Conservation (phyloP, 345 rosid genomes). For the Populus alba region DNA sequence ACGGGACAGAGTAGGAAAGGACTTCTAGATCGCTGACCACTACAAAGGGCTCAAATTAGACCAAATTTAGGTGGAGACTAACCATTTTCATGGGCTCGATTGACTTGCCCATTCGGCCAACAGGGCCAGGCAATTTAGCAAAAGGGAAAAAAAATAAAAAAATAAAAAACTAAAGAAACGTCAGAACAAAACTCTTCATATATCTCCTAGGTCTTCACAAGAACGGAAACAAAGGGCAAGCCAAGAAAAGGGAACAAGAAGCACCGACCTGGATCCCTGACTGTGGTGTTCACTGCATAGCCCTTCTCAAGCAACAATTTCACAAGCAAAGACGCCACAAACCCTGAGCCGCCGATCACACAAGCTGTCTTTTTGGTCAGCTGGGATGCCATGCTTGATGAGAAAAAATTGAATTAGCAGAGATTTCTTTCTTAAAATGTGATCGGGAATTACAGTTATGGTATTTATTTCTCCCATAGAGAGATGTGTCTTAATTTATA, state of each 20-base stretch:
- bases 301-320: constrained; percentile 71
- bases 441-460: not conserved
- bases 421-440: not conserved
- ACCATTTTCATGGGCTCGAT: not conserved
- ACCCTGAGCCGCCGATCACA: constrained; percentile 80
- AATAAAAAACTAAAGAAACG: not conserved
- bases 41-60: not conserved
- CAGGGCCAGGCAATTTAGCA: not conserved
- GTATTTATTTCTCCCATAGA: not conserved
- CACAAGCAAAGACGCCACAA: constrained; percentile 67
- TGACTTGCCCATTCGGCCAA: not conserved
- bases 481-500: not conserved
- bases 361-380: constrained; percentile 43
- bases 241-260: not conserved
- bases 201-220: not conserved
- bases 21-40: not conserved
- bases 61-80: not conserved
- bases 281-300: constrained; percentile 76
- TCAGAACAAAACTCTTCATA: not conserved
- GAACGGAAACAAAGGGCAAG: not conserved
- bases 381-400: constrained; percentile 27
- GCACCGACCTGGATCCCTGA: constrained; percentile 63
- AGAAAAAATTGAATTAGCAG: too few relatives aligned
- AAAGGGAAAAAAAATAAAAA: too few relatives aligned
- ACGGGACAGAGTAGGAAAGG: not conserved